Base-by-base conservation (phyloP, 2,329 filamentous ascomycete genomes). In the Eutypella sp. region DNA sequence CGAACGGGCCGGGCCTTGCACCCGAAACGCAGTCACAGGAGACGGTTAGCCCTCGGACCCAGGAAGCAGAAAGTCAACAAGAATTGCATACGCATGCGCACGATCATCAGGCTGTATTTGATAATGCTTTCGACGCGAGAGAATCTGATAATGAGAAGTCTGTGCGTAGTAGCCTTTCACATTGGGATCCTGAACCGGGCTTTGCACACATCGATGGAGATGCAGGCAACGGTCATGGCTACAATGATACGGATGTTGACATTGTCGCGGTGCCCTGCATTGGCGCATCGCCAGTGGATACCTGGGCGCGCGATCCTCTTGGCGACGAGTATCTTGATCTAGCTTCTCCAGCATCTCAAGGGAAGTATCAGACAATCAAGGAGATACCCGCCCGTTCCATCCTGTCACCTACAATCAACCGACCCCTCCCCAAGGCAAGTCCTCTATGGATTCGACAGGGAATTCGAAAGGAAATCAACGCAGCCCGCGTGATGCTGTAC, bases 171-270 rank as follows among this genome's bases (percentile, higher is more conserved):
- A 62, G 56, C 43, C 48, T 47, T 18, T 65, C 62, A 18, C 58
- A 62, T 44, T 59, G 56, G 58, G 56, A 63, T 23, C 55, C 60
- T 1, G 61, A 61, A 16, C 63, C 70, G 1, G 67, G 69, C 1
- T 73, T 73, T 37, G 67, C 63, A n/a, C 59, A 65, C 10, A 57
- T 72, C 31, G 66, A 70, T 34, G 70, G 70, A 25, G 70, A 72
- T n/a, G 58, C 72, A 11, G 59, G 59, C n/a, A n/a, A n/a, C 10
- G 70, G 70, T 5, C 50, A 56, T 3, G 67, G 68, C 3, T 71
- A 78, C 52, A 77, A 80, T 47, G 69, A 78, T 53, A 80, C 76
- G 1, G 69, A 65, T 3, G 75, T 78, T 40, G 76, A 80, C 45
- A 65, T 80, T 37, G 66, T 80, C 33, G 69, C 75, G 5, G 70